phyloP scores from a whole-genome alignment of 768 basidiomycete genomes.

The Mycena kentingensis region DNA sequence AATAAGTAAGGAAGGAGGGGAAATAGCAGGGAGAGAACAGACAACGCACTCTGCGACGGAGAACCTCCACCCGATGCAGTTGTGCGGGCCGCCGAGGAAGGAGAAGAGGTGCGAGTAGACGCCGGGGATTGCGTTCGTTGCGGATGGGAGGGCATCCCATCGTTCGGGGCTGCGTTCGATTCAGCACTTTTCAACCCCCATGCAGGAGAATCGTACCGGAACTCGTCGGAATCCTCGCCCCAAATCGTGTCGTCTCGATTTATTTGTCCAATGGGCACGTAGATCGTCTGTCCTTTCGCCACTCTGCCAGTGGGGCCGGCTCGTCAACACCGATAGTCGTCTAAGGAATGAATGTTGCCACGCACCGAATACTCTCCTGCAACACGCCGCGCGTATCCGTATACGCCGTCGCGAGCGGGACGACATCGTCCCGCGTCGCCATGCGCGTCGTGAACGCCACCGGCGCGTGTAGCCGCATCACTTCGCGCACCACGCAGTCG shows the following conservation, averaged over 20 bases:
- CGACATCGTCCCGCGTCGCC: slow-evolving; percentile 38
- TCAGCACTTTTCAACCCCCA: background rate
- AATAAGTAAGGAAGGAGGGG: background rate
- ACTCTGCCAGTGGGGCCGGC: slow-evolving; percentile 20
- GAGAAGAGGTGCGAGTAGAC: slow-evolving; percentile 1
- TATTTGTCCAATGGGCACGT: slow-evolving; percentile 33
- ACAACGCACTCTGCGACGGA: background rate
- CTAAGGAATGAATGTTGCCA: background rate
- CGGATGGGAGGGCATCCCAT: background rate
- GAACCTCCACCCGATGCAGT: background rate
- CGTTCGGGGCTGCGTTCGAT: background rate
- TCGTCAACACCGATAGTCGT: background rate
- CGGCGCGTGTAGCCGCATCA: slow-evolving; percentile 40
- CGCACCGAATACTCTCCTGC: background rate
- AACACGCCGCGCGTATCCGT: slow-evolving; percentile 22
- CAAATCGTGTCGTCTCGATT: slow-evolving; percentile 33
- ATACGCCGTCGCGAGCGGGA: slow-evolving; percentile 44
- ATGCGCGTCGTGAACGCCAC: slow-evolving; percentile 31
- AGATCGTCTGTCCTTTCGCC: slow-evolving; percentile 28
- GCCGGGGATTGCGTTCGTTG: background rate
- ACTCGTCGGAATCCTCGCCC: slow-evolving; percentile 46
- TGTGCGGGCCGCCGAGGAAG: slow-evolving; percentile 1
- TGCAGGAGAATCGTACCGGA: slow-evolving; percentile 33
- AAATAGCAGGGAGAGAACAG: background rate
- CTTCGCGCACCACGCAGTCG: slow-evolving; percentile 45